Percentiles rank a stretch among this genome's conserved stretches.
Evolutionary conservation across 768 basidiomycete species (phyloP).

Genomic region (Tremella fuciformis): DNA sequence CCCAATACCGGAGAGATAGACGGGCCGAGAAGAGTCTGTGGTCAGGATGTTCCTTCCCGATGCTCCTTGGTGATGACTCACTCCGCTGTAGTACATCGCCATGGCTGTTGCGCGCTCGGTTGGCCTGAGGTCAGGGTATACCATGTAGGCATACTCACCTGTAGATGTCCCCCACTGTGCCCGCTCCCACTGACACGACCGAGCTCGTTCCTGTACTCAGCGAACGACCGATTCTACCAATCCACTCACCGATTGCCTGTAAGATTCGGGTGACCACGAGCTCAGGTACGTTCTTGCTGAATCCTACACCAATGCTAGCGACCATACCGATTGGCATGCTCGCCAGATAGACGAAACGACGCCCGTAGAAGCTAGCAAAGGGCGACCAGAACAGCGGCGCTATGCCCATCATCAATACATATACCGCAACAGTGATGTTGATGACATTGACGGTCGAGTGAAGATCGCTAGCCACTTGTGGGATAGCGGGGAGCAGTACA

Average conservation of each 20-base stretch:
- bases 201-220: too few species aligned
- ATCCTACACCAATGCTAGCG: constrained; percentile 63
- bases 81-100: constrained; percentile 41
- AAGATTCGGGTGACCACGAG: constrained; percentile 65
- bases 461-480: constrained; percentile 67
- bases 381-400: constrained; percentile 60
- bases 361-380: constrained; percentile 63
- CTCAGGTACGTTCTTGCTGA: constrained; percentile 54
- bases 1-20: constrained; percentile 40
- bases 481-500: constrained; percentile 71
- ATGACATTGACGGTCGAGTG: constrained; percentile 60
- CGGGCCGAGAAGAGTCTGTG: constrained; percentile 30
- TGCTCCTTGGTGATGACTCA: too few species aligned
- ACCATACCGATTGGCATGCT: constrained; percentile 62
- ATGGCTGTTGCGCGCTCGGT: constrained; percentile 45
- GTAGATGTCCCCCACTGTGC: constrained; percentile 54
- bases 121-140: too few species aligned
- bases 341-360: constrained; percentile 62
- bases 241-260: constrained; percentile 68
- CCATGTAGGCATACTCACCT: too few species aligned
- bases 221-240: too few species aligned
- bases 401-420: constrained; percentile 56
- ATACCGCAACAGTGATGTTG: constrained; percentile 62
- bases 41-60: neutral
- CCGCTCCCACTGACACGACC: constrained; percentile 59